Base-by-base conservation (phyloP, 768 basidiomycete species). In the Suillus americanus region DNA sequence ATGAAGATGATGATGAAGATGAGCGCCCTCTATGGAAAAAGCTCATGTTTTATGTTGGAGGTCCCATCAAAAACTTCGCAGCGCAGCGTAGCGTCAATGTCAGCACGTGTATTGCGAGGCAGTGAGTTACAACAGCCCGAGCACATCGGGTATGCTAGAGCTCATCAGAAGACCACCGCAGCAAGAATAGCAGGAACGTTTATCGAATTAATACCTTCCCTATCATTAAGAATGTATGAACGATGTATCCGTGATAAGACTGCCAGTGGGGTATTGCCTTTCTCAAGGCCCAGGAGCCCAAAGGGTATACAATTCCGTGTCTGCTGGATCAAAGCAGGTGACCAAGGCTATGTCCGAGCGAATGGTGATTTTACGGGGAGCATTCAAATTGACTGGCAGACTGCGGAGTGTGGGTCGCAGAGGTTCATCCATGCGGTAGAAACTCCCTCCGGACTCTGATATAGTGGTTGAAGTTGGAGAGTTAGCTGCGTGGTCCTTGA, bases 261-360 rank as follows among this genome's bases (percentile, higher is more conserved):
- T 41, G n/a, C n/a, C n/a, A n/a, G n/a, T n/a, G 40, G 3, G 33
- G 18, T 20, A 41, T 25, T 28, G 25, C 25, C 20, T 28, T 20
- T 41, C 57, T 59, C 18, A 59, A 59, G 25, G 57, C 20, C 40
- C 25, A 5, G 89, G 88, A 35, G 81, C 89, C 92, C 92, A 94
- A 13, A 93, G 80, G 51, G 88, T 85, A 69, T 93, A 92, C 25
- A 94, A 79, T 68, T 92, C 89, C 77, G 82, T 87, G 76, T 94
- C 92, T 28, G 83, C 79, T 16, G 86, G 83, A 74, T 94, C 91
- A 69, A 94, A 94, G 67, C 85, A 89, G 40, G 90, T 90, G 62
- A 86, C 72, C 48, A 92, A 78, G 8, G 88, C 77, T 5, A 88
- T 84, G 73, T 93, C 91, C 30, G 86, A 78, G 48, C 89, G 87